These are phyloP conservation scores for Phialemonium atrogriseum DNA, from an alignment of 2,329 filamentous ascomycete species.

Conservation along the genomic window DNA sequence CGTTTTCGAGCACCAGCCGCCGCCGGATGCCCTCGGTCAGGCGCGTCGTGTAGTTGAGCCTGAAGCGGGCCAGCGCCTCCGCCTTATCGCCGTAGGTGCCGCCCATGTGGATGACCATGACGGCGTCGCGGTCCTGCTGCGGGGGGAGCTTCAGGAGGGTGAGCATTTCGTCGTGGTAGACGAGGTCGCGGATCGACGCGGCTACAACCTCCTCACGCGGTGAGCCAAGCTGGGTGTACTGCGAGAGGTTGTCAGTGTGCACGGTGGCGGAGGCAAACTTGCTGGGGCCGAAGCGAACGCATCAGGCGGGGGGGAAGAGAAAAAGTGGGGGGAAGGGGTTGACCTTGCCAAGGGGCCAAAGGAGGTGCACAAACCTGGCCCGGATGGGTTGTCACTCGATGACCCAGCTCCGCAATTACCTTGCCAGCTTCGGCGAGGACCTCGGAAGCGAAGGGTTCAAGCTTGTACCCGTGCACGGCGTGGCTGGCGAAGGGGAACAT, in stretches of 20 bases:
- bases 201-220: slow-evolving; percentile 69
- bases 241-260: slow-evolving; percentile 2
- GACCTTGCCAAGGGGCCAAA: not conserved
- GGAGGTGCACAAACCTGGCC: slow-evolving; percentile 48
- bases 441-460: slow-evolving; percentile 75
- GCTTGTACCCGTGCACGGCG: slow-evolving; percentile 73
- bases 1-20: slow-evolving; percentile 84
- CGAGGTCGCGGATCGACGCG: slow-evolving; percentile 70
- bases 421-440: slow-evolving; percentile 67
- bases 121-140: slow-evolving; percentile 74
- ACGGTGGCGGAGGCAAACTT: too few species aligned
- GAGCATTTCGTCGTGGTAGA: slow-evolving; percentile 83
- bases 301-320: too few species aligned
- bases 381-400: slow-evolving; percentile 83
- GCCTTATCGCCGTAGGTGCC: slow-evolving; percentile 82
- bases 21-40: slow-evolving; percentile 64
- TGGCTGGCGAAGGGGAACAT: slow-evolving; percentile 98
- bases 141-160: slow-evolving; percentile 66
- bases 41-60: slow-evolving; percentile 61
- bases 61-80: slow-evolving; percentile 70
- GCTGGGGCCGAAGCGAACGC: not conserved
- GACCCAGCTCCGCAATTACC: slow-evolving; percentile 69
- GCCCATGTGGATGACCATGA: slow-evolving; percentile 93
- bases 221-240: slow-evolving; percentile 86
- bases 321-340: not conserved